These are phyloP conservation scores for Scolecobasidium constrictum DNA, from an alignment of 2,329 filamentous ascomycete species.

Conservation along the genomic window DNA sequence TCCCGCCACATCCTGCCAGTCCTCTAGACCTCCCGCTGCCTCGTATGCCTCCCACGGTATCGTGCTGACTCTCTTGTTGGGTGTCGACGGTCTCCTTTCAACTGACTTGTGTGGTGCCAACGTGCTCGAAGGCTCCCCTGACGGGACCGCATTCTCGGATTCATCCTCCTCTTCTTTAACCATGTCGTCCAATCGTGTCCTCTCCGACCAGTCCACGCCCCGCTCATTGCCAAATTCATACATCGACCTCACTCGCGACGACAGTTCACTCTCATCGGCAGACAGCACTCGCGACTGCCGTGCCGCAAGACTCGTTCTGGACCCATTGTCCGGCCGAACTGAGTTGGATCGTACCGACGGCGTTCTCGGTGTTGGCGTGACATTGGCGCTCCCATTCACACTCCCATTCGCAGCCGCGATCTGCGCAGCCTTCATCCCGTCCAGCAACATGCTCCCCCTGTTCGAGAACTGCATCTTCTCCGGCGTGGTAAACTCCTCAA, in stretches of 20 bases:
- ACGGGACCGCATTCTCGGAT: background rate
- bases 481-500: conserved; percentile 41
- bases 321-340: background rate
- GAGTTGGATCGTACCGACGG: background rate
- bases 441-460: conserved; percentile 48
- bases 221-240: conserved; percentile 51
- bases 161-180: conserved; percentile 12
- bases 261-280: conserved; percentile 53
- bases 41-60: conserved; percentile 43
- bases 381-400: too few species aligned
- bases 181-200: background rate
- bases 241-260: conserved; percentile 52
- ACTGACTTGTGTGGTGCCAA: background rate
- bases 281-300: conserved; percentile 39
- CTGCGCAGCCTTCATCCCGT: conserved; percentile 22
- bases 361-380: background rate
- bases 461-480: conserved; percentile 48
- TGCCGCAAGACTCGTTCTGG: background rate
- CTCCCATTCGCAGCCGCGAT: too few species aligned
- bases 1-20: conserved; percentile 50
- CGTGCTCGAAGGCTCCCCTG: background rate
- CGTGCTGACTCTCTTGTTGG: conserved; percentile 17
- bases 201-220: conserved; percentile 29
- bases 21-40: conserved; percentile 52
- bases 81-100: conserved; percentile 15